Base-by-base conservation (phyloP, 1,284 basidiomycete genomes). In the Ganoderma leucocontextum region DNA sequence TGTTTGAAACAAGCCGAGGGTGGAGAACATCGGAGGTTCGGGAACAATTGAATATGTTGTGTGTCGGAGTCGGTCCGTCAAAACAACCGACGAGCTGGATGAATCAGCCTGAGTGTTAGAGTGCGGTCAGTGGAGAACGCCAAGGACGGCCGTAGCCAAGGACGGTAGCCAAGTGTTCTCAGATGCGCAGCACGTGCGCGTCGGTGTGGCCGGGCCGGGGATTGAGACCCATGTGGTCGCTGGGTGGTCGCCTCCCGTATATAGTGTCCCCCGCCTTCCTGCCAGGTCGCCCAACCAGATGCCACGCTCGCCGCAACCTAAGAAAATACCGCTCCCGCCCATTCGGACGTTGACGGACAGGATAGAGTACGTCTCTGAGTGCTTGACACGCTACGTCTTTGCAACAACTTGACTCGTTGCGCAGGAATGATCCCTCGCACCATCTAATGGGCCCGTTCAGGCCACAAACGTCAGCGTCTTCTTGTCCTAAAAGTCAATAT, bases 391-490 rank as follows among this genome's bases (percentile, higher is more conserved):
- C 42, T 62, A 2, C 52, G 49, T 66, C 58, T 55, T 29, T 39
- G 61, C 69, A 67, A 52, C 69, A 67, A 52, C 67, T 55, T 68
- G 60, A 61, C 69, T 65, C 52, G 55, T 64, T 29, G 36, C 22
- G 49, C 52, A 89, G 86, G 74, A 79, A 82, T 57, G 87, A 90
- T 74, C 83, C 82, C 53, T 77, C 78, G 39, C 89, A 90, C 77
- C 89, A 91, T 74, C 82, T 91, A 29, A 80, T 87, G 12, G 88
- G 88, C 59, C 81, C 88, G 7, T 88, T 91, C 78, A 75, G 86
- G 60, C 86, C 88, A 2, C 88, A 90, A 76, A 91, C 89, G 89
- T 91, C 76, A 63, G 68, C 60, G 33, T 19, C 49, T 13, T 60
- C 19, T 22, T 4, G 36, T 15, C 22, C 35, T 44, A 25, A 35